Conservation (phyloP, 2,329 filamentous ascomycete species). For the Penicillium corylophilum region DNA sequence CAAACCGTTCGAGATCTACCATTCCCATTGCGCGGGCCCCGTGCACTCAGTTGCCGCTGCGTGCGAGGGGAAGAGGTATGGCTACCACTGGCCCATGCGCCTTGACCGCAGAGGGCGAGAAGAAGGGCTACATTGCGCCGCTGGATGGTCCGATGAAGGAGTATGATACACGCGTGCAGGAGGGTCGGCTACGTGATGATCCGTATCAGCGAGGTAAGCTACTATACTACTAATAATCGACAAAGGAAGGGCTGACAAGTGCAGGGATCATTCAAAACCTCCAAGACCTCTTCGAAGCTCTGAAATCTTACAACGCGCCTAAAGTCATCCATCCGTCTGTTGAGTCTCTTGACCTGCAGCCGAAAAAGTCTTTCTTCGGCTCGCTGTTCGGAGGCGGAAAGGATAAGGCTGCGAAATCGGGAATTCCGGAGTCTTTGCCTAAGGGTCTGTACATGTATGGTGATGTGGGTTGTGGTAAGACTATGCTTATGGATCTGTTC, state of each 20-base stretch:
- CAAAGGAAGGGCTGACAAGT: neutral
- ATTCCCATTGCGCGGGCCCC: neutral
- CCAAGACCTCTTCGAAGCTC: conserved; percentile 82
- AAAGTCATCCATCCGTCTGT: conserved; percentile 74
- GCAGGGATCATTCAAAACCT: conserved; percentile 82
- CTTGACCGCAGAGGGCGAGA: conserved; percentile 1
- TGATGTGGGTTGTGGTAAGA: conserved; percentile 96
- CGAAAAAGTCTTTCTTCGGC: conserved; percentile 54
- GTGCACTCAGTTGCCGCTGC: conserved; percentile 20
- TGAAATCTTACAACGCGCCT: conserved; percentile 70
- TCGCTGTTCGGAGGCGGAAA: conserved; percentile 42
- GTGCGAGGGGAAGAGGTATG: conserved; percentile 15
- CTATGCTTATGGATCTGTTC: conserved; percentile 99
- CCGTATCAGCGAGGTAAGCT: conserved; percentile 78
- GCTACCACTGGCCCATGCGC: conserved; percentile 18
- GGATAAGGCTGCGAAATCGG: conserved; percentile 31
- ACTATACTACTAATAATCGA: neutral
- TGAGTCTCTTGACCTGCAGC: conserved; percentile 62
- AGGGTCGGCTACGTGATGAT: conserved; percentile 76
- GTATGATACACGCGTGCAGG: conserved; percentile 78
- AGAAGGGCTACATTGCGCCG: conserved; percentile 8
- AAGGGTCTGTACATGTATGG: conserved; percentile 93
- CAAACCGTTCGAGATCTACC: neutral
- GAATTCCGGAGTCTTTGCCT: conserved; percentile 71
- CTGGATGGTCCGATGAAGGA: conserved; percentile 73